Percentiles rank a stretch among this genome's conserved stretches.
These are phyloP conservation scores for Penicillium herquei DNA, from an alignment of 495 filamentous ascomycete species.

Conservation along the genomic window DNA sequence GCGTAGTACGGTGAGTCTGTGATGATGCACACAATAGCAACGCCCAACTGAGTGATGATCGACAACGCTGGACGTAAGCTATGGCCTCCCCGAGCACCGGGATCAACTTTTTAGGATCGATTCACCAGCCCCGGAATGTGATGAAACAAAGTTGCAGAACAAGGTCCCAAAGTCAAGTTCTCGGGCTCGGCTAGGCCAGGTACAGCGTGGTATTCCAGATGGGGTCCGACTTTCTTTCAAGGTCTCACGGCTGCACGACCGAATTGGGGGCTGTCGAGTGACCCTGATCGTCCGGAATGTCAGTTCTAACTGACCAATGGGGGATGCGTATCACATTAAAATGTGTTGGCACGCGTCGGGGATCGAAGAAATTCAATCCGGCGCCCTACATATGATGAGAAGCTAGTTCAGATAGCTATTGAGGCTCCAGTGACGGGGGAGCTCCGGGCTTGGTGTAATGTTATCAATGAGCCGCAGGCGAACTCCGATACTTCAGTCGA, in stretches of 20 bases:
- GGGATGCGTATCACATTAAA: neutral
- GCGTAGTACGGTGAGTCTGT: neutral
- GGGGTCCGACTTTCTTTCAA: neutral
- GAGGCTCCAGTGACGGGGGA: neutral
- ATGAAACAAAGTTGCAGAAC: too few species aligned
- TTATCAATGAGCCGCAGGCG: too few species aligned
- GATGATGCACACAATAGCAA: neutral
- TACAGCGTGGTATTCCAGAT: neutral
- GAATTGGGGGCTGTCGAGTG: neutral
- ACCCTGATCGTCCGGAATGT: neutral
- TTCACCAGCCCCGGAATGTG: too few species aligned
- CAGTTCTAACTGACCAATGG: neutral
- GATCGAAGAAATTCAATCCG: neutral
- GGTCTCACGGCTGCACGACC: neutral
- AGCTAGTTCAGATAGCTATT: neutral
- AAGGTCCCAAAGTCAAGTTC: too few species aligned
- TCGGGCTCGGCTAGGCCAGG: too few species aligned
- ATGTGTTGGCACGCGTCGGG: constrained; percentile 1
- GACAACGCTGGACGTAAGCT: too few species aligned
- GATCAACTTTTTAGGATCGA: too few species aligned
- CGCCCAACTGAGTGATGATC: neutral
- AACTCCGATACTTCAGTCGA: too few species aligned
- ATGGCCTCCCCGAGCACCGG: too few species aligned
- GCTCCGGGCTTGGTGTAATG: too few species aligned
- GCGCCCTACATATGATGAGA: neutral